Evolutionary conservation across 192 early-diverging fungal species (phyloP), one percentile per base, ranked within the genome.

Genomic region (Coemansia sp.): DNA sequence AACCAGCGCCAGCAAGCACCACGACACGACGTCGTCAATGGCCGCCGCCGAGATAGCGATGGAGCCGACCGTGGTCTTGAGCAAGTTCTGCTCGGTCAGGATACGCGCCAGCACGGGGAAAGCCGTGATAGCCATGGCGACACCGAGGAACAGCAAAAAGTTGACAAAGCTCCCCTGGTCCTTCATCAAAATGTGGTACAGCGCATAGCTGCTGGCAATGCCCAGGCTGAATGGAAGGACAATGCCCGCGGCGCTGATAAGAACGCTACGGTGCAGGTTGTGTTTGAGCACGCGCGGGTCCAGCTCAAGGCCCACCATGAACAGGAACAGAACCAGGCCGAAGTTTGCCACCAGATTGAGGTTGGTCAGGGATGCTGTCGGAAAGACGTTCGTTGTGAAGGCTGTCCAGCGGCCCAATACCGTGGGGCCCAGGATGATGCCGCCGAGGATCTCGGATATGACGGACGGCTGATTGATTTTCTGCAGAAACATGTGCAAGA

Each of bases 21-120:
- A 98, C 64, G 93, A 92, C 34, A 85, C 83, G 31, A 89, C 89
- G 66, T 98, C 95, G 64, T 96, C 93, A 26, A 93, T 83, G 9
- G 94, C 88, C 2, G 92, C 94, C 2, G 93, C 87, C 16, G 92
- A 89, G 53, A 98, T 86, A 16, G 94, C 88, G n/a, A 90, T 83
- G 16, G 89, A 84, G 10, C 94, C 96, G 9, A 95, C 93, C 7
- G 79, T 80, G 26, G 94, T 92, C 5, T 82, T 79, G 35, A 96
- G 75, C 34, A 98, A 70, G 66, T 95, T 94, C 36, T 88, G 84
- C 76, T 96, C 95, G 0, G 92, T 89, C 59, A 98, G 73, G 55
- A 98, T 96, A 65, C 96, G 94, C 0, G 93, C 96, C 31, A 98
- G 85, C 1, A 98, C 96, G 0, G 96, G 96, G 62, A 96, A 98